Conservation (phyloP, 75 land plant genomes). For the Selaginella tamariscina region DNA sequence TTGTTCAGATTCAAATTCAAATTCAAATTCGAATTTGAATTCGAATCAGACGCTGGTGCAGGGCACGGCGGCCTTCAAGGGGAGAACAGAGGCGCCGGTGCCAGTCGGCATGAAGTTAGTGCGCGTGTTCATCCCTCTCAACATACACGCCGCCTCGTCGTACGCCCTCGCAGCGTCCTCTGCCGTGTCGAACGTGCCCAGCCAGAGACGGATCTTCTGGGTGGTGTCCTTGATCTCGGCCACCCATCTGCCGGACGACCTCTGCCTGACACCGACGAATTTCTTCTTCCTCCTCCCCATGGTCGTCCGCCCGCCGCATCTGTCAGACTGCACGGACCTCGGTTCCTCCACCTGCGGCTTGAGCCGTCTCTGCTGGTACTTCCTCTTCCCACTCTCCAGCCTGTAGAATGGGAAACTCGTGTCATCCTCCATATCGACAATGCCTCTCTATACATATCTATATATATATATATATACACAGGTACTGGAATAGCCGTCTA, state of each 20-base stretch:
- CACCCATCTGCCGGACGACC: constrained; percentile 54
- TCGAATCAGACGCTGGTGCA: not conserved
- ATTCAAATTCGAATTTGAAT: too few species aligned
- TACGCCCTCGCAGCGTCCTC: constrained; percentile 12
- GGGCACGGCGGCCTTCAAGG: constrained; percentile 3
- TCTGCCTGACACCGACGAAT: constrained; percentile 37
- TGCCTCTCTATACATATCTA: too few species aligned
- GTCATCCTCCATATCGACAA: not conserved
- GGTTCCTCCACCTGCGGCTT: not conserved
- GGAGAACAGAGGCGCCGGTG: not conserved
- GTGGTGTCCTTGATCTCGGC: constrained; percentile 52
- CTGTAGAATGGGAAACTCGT: not conserved
- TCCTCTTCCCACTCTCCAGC: not conserved
- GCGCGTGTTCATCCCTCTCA: not conserved
- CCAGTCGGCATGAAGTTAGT: not conserved
- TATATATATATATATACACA: too few species aligned
- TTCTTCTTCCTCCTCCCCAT: constrained; percentile 3
- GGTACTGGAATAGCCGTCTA: too few species aligned
- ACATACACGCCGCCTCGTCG: constrained; percentile 9
- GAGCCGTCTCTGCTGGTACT: not conserved
- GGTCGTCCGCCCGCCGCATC: not conserved
- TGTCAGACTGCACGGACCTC: not conserved
- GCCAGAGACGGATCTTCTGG: constrained; percentile 25
- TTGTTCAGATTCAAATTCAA: not conserved
- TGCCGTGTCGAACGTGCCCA: constrained; percentile 34